Conservation (phyloP, 2,329 filamentous ascomycete genomes). For the Aspergillus nomiae region DNA sequence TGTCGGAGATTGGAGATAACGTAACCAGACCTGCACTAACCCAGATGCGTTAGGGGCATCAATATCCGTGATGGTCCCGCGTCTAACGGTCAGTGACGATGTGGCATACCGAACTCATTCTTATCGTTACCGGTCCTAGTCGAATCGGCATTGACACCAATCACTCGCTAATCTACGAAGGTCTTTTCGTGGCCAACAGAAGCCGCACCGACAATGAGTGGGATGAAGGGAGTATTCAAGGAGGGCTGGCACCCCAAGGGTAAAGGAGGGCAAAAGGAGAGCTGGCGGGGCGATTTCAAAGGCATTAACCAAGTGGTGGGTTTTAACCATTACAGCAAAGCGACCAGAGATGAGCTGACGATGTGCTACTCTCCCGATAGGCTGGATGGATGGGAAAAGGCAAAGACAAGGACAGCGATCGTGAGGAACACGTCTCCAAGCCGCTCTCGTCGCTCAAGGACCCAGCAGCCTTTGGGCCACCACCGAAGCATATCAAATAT, state of each 20-base stretch:
- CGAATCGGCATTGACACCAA: conserved; percentile 6
- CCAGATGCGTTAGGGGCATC: background rate
- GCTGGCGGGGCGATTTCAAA: conserved; percentile 59
- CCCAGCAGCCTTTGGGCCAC: conserved; percentile 75
- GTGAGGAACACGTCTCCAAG: conserved; percentile 55
- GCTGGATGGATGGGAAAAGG: conserved; percentile 62
- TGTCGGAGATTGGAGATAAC: conserved; percentile 9
- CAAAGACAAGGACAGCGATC: conserved; percentile 47
- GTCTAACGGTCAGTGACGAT: background rate
- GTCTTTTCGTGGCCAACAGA: background rate
- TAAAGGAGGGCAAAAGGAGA: conserved; percentile 55
- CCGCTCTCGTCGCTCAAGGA: conserved; percentile 74
- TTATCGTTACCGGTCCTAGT: background rate
- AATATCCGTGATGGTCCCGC: background rate
- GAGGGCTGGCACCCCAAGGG: conserved; percentile 58
- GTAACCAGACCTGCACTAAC: background rate
- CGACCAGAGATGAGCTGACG: conserved; percentile 20
- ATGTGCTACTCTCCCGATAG: conserved; percentile 39
- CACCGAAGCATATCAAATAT: conserved; percentile 67
- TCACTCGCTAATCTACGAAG: background rate
- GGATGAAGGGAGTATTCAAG: conserved; percentile 51
- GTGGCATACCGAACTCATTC: background rate
- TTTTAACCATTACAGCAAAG: conserved; percentile 12
- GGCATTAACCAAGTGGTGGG: conserved; percentile 60
- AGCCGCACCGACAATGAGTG: conserved; percentile 42